Percentiles rank a stretch among this genome's conserved stretches.
These are phyloP conservation scores for Pisolithus sp. DNA, from an alignment of 768 basidiomycete genomes.

Conservation along the genomic window DNA sequence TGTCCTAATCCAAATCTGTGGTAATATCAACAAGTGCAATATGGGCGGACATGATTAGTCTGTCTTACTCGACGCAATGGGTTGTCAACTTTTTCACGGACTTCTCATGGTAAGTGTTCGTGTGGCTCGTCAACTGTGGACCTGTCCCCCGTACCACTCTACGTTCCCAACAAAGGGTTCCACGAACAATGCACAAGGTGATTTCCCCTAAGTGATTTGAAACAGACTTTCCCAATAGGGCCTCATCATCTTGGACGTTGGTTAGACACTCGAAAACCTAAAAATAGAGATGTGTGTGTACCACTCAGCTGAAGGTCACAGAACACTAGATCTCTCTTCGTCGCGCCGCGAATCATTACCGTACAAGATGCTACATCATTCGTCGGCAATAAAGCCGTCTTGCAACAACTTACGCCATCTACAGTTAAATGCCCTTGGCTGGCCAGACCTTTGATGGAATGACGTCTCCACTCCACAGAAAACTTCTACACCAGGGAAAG, in stretches of 20 bases:
- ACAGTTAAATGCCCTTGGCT: neutral
- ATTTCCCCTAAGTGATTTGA: constrained; percentile 14
- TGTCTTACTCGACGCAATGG: constrained; percentile 14
- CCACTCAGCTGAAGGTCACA: constrained; percentile 14
- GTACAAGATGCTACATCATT: neutral
- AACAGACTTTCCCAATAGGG: constrained; percentile 4
- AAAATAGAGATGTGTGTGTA: neutral
- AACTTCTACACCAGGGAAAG: constrained; percentile 5
- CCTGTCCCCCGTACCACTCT: fast-evolving
- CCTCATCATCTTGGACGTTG: constrained; percentile 14
- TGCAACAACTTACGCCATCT: constrained; percentile 5
- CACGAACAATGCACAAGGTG: constrained; percentile 1
- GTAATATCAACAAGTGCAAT: neutral
- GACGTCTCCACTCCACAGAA: constrained; percentile 9
- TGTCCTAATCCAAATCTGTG: constrained; percentile 9
- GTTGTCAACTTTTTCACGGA: constrained; percentile 15
- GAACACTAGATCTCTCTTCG: constrained; percentile 9
- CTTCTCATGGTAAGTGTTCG: constrained; percentile 14
- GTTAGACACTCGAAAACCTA: neutral
- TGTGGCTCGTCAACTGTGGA: neutral
- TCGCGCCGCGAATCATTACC: neutral
- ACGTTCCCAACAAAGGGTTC: neutral
- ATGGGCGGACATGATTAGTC: neutral
- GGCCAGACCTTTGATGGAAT: neutral
- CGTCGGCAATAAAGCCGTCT: too few species aligned